A percentile compares a stretch with the other conserved stretches of the same genome.
Conservation (phyloP, 1,139 yeast species). For the Suhomyces guaymorum region DNA sequence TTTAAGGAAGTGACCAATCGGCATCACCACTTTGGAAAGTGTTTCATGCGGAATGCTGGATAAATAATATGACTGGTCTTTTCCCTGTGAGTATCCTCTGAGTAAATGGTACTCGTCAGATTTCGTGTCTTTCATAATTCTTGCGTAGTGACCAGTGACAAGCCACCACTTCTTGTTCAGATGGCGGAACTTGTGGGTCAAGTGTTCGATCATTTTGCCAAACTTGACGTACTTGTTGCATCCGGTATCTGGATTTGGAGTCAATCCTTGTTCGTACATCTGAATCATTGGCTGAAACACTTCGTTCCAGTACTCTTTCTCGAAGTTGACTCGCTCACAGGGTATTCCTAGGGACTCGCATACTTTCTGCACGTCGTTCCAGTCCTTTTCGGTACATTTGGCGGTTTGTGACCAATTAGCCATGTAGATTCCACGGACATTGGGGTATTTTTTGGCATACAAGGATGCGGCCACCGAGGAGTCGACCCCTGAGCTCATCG, state of each 20-base stretch:
- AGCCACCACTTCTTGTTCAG: constrained; percentile 63
- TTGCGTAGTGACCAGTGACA: constrained; percentile 92
- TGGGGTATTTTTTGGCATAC: constrained; percentile 50
- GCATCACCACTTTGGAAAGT: constrained; percentile 61
- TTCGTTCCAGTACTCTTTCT: constrained; percentile 86
- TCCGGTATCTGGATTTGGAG: constrained; percentile 94
- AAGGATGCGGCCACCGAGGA: constrained; percentile 87
- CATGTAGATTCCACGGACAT: constrained; percentile 85
- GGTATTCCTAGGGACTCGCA: constrained; percentile 63
- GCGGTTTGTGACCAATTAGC: constrained; percentile 82
- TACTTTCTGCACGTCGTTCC: constrained; percentile 78
- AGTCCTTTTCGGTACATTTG: constrained; percentile 80
- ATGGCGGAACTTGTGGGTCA: constrained; percentile 38
- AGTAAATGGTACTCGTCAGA: constrained; percentile 48
- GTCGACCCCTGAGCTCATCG: constrained; percentile 98
- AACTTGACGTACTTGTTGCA: constrained; percentile 87
- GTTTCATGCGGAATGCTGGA: constrained; percentile 59
- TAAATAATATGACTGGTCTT: constrained; percentile 91
- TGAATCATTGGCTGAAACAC: constrained; percentile 92
- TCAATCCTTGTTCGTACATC: constrained; percentile 65
- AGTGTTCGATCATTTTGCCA: constrained; percentile 66
- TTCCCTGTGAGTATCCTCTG: constrained; percentile 58
- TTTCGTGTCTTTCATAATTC: constrained; percentile 44
- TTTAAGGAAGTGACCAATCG: constrained; percentile 76
- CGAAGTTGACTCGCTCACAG: constrained; percentile 79